Evolutionary conservation across 140 eudicot species (phyloP).

Genomic region (Cichorium intybus): DNA sequence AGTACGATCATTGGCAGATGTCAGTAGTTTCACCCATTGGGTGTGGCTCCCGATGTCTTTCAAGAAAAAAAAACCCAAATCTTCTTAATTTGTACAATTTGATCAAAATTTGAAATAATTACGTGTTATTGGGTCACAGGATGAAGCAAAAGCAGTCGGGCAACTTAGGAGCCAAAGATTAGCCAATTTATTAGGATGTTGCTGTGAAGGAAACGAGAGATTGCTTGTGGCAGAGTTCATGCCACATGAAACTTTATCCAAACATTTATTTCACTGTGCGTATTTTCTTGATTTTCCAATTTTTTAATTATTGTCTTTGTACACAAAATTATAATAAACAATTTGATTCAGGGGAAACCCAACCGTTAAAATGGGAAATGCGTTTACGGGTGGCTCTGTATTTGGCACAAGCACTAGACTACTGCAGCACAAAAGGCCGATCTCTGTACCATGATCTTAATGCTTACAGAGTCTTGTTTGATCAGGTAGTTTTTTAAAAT

Average conservation of each 20-base stretch:
- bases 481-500: conserved; percentile 50
- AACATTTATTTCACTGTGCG: conserved; percentile 93
- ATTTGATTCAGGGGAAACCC: conserved; percentile 73
- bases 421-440: conserved; percentile 82
- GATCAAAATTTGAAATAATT: background rate
- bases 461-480: conserved; percentile 94
- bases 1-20: background rate
- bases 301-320: background rate
- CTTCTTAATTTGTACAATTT: background rate
- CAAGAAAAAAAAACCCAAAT: background rate
- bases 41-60: background rate
- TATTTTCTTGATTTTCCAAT: conserved; percentile 7
- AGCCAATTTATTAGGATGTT: conserved; percentile 81
- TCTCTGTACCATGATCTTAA: conserved; percentile 88
- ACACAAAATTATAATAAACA: conserved; percentile 1
- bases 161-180: conserved; percentile 70
- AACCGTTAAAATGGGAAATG: conserved; percentile 94
- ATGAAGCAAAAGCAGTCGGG: conserved; percentile 88
- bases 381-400: conserved; percentile 83
- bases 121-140: conserved; percentile 37
- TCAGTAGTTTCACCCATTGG: background rate
- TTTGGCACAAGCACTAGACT: conserved; percentile 93
- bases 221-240: conserved; percentile 90
- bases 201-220: conserved; percentile 81
- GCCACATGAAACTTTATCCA: conserved; percentile 90